Conservation (phyloP, 805 yeast species). For the Ascoidea rubescens region DNA sequence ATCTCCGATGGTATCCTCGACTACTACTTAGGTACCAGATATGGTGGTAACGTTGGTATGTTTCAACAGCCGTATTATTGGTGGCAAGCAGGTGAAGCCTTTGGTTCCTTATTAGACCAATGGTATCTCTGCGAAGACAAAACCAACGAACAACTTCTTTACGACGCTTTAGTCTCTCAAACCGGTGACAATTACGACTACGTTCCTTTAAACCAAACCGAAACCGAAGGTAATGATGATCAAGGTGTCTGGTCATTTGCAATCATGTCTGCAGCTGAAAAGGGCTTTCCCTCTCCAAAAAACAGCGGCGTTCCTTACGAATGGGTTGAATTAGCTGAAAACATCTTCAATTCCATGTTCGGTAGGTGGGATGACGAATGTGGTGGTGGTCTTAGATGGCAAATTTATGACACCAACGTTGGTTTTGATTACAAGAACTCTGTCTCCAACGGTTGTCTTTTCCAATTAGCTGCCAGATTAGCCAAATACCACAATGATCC, state of each 20-base stretch:
- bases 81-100: conserved; percentile 41
- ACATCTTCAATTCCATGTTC: conserved; percentile 20
- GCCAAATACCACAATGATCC: conserved; percentile 47
- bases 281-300: conserved; percentile 24
- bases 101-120: conserved; percentile 31
- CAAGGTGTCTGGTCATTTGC: conserved; percentile 40
- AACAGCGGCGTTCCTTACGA: conserved; percentile 9
- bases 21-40: conserved; percentile 27
- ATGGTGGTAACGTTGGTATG: conserved; percentile 35
- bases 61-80: conserved; percentile 32
- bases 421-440: conserved; percentile 54
- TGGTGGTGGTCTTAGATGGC: conserved; percentile 62
- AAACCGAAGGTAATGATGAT: conserved; percentile 37
- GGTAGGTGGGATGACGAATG: conserved; percentile 51
- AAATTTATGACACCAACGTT: conserved; percentile 51
- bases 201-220: conserved; percentile 30
- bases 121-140: conserved; percentile 23
- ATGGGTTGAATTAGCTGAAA: conserved; percentile 20
- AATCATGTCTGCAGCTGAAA: conserved; percentile 31
- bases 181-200: conserved; percentile 27
- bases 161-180: conserved; percentile 28
- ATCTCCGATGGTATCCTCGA: conserved; percentile 27
- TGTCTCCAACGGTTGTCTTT: conserved; percentile 50
- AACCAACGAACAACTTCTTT: conserved; percentile 19
- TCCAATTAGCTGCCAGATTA: conserved; percentile 49